Base-by-base conservation (phyloP, 1,284 basidiomycete genomes). In the Microstroma glucosiphilum region DNA sequence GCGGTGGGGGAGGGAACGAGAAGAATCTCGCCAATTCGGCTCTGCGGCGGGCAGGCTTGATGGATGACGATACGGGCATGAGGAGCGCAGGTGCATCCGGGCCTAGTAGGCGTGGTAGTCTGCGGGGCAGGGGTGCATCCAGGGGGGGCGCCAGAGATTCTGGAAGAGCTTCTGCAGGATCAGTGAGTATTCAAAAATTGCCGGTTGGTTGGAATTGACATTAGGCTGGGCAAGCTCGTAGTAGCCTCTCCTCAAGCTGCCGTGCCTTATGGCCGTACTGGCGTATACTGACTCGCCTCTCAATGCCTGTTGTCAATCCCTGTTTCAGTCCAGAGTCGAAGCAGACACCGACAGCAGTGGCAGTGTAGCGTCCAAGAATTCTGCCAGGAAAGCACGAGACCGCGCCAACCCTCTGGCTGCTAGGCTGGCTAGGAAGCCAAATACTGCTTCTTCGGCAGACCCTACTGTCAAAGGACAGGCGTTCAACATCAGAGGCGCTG, bases 61-160 rank as follows among this genome's bases (percentile, higher is more conserved):
- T 64, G 23, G 62, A 64, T 63, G 62, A 58, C n/a, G 62, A 64
- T 26, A 54, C 40, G 6, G 63, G 63, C 19, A 66, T 66, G 65
- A 25, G 65, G 3, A 51, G 51, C 48, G 42, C 58, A 23, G 53
- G 61, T 55, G 48, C 61, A 15, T 26, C 57, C 12, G 62, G 64
- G 30, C 61, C 60, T 7, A 60, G 25, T 26, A 48, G 53, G 46
- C 49, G 25, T 4, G 37, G 23, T 21, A 37, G 51, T 30, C 26
- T 37, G 9, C 30, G 30, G 30, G 30, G 30, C 30, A 37, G 30
- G 30, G 30, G 30, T 9, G 30, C 30, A 37, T 37, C 30, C 30
- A 37, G 30, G 2, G 26, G 21, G 21, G 42, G 60, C 56, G 43
- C 30, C n/a, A 46, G 53, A 54, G 55, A 37, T 42, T 57, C 25